Conservation (phyloP, 2,329 filamentous ascomycete genomes). For the Neonectria sp. region DNA sequence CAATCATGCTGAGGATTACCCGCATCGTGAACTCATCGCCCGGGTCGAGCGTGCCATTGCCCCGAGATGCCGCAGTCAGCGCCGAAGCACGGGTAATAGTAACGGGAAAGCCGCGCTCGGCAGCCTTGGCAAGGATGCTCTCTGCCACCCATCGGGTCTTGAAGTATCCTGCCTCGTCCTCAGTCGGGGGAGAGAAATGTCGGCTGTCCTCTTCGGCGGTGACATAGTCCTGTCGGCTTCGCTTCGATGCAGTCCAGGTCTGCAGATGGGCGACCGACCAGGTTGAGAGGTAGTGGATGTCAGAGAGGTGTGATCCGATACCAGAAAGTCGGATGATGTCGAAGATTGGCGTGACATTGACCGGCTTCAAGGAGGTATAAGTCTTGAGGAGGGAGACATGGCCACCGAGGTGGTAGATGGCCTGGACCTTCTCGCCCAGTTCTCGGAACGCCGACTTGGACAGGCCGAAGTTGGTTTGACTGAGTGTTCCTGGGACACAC, state of each 20-base stretch:
- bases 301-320: conserved; percentile 36
- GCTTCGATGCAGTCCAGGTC: conserved; percentile 40
- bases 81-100: conserved; percentile 43
- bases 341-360: conserved; percentile 43
- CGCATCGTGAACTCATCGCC: conserved; percentile 45
- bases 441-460: conserved; percentile 39
- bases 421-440: conserved; percentile 40
- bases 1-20: conserved; percentile 43
- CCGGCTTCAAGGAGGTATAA: conserved; percentile 39
- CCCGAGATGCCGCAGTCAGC: conserved; percentile 36
- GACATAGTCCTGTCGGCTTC: conserved; percentile 34
- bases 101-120: conserved; percentile 43
- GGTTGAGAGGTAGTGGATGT: conserved; percentile 41
- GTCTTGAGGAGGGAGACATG: conserved; percentile 47
- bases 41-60: conserved; percentile 32
- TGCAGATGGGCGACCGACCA: conserved; percentile 48
- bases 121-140: conserved; percentile 43
- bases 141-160: conserved; percentile 48
- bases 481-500: conserved; percentile 37
- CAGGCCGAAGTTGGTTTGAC: conserved; percentile 43
- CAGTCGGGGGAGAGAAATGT: conserved; percentile 43
- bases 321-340: conserved; percentile 47
- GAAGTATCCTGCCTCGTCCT: conserved; percentile 47
- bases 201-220: conserved; percentile 39
- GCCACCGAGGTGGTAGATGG: conserved; percentile 48